These are phyloP conservation scores for Candida andamanensis DNA, from an alignment of 805 yeast species.

Conservation along the genomic window DNA sequence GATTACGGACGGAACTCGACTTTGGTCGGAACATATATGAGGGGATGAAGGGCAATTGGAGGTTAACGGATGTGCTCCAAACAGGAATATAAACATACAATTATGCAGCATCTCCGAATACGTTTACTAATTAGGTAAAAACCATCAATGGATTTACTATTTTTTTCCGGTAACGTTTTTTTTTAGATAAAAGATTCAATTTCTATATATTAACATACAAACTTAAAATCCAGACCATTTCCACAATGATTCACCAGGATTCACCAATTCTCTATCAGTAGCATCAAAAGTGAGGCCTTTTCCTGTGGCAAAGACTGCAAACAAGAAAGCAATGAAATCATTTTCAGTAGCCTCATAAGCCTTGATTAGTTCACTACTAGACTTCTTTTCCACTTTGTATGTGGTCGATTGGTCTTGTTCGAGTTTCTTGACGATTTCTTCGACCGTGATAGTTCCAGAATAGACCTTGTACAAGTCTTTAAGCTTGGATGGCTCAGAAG, in stretches of 20 bases:
- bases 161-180: no score
- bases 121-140: no score
- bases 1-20: no score
- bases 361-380: constrained; percentile 27
- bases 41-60: no score
- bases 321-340: constrained; percentile 37
- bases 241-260: constrained; percentile 35
- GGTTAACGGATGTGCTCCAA: no score
- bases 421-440: constrained; percentile 28
- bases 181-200: no score
- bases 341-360: constrained; percentile 19
- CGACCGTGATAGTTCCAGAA: constrained; percentile 36
- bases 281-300: constrained; percentile 16
- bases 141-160: no score
- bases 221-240: no score
- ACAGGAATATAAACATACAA: no score
- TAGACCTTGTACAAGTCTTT: constrained; percentile 43
- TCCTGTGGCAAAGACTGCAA: constrained; percentile 10
- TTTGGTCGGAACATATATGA: no score
- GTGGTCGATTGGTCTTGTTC: constrained; percentile 37
- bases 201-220: no score
- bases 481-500: constrained; percentile 29
- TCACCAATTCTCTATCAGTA: constrained; percentile 28
- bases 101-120: no score
- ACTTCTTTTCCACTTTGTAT: constrained; percentile 20